Evolutionary conservation across 495 filamentous ascomycete species (phyloP), one percentile per base, ranked within the genome.

Genomic region (Annulohypoxylon maeteangense): DNA sequence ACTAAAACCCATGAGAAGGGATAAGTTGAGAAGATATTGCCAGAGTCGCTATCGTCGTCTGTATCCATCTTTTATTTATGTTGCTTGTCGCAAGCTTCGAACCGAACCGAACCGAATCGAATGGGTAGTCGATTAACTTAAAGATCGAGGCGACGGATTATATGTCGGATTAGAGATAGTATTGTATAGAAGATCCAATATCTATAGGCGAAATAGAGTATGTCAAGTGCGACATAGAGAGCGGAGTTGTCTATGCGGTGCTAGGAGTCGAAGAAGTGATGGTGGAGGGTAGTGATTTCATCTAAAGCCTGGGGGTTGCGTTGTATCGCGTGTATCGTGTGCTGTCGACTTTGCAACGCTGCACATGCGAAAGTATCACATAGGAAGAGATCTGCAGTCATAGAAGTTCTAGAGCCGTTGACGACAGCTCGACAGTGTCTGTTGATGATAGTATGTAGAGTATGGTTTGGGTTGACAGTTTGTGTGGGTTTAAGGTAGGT

Each of bases 1-100:
- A 78, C 69, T 10, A 78, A 62, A 2, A 78, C 65, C 62, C 71
- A 78, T 8, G 70, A 71, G 45, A 76, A 78, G 8, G 71, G 71
- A 32, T 62, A 67, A 6, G 56, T 58, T n/a, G 55, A 29, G 54
- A 68, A 71, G 18, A 68, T 71, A 48, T 61, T 72, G 6, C 62
- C 54, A 1, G 71, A 74, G 10, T 50, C 54, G 34, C 3, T 7
- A 20, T 62, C 67, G 36, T 67, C 62, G 36, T 67, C 62, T 18
- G n/a, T 2, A 36, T 63, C 68, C 71, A 71, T 74, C 7, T 60
- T 67, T 29, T 10, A 36, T 48, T n/a, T 3, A 20, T 47, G 32
- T 10, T 14, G 29, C 16, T 10, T 48, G 51, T 48, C 56, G 71
- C 53, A 50, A 36, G 62, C 25, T 45, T 51, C n/a, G 20, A 47